Base-by-base conservation (phyloP, 441 rosid genomes). In the Bocquillonia castaneifolia region DNA sequence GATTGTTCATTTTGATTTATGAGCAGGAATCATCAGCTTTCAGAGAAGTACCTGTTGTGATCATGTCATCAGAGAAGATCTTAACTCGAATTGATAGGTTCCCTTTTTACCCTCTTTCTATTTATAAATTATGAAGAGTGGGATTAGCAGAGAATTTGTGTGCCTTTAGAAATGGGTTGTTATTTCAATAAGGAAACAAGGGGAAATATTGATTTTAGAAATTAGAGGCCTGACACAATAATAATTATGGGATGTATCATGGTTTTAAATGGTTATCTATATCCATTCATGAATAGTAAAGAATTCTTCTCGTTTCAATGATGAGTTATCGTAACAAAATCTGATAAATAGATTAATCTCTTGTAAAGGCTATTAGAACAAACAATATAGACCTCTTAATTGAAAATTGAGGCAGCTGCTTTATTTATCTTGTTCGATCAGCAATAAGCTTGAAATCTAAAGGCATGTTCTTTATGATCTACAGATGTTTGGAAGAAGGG, bases 61-160 rank as follows among this genome's bases (percentile, higher is more conserved):
- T 93, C 60, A 93, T 93, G 98, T 93, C 98, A 23, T 90, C 98
- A 14, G 97, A 93, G 80, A 88, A 87, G 73, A 78, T 90, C 64
- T 70, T 89, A 58, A 69, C 97, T 63, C 91, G 89, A 8, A 85
- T 90, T 29, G 86, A 88, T 77, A 81, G 93, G 91, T 89, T 76
- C 54, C 14, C 25, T 50, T 50, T 50, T 50, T 20, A 14, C 54
- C 28, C 22, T 22, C 5, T 50, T 50, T 5, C 22, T 50, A 26
- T 22, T 20, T 50, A 20, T 22, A 0, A 50, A 22, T 50, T 22
- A 20, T 10, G n/a, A n/a, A 14, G 28, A 8, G 0, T 50, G 48
- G 12, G 50, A 9, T 48, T 2, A 20, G 28, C 12, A n/a, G n/a
- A n/a, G n/a, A n/a, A n/a, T n/a, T n/a, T n/a, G n/a, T n/a, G n/a